Conservation (phyloP, 805 yeast species). For the Saturnispora gosingensis region DNA sequence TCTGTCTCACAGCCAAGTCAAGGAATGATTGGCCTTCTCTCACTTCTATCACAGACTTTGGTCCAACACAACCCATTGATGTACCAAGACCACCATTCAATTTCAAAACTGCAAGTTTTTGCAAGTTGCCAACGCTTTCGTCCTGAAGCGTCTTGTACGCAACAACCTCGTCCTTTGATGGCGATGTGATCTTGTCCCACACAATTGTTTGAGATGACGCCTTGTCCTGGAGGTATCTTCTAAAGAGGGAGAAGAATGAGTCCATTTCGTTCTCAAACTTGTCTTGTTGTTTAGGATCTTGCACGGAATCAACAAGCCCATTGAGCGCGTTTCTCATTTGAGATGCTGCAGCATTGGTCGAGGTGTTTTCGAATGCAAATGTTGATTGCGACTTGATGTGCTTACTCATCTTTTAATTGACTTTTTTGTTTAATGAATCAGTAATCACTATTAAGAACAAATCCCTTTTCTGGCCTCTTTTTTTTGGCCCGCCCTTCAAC, state of each 20-base stretch:
- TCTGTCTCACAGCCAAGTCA: slow-evolving; percentile 93
- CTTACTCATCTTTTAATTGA: slow-evolving; percentile 27
- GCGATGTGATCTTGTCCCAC: slow-evolving; percentile 95
- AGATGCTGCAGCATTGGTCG: slow-evolving; percentile 91
- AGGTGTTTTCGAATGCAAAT: slow-evolving; percentile 88
- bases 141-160: slow-evolving; percentile 50
- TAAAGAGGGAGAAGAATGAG: slow-evolving; percentile 83
- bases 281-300: slow-evolving; percentile 36
- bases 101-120: slow-evolving; percentile 89
- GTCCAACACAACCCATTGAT: slow-evolving; percentile 99
- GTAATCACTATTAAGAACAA: not conserved
- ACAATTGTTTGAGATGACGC: slow-evolving; percentile 77
- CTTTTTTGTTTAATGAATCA: not conserved
- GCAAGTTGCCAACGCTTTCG: slow-evolving; percentile 35
- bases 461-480: not conserved
- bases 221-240: slow-evolving; percentile 85
- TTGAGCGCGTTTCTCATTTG: slow-evolving; percentile 96
- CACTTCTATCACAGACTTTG: slow-evolving; percentile 95
- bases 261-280: slow-evolving; percentile 89
- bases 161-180: slow-evolving; percentile 81
- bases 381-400: slow-evolving; percentile 67
- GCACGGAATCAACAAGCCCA: slow-evolving; percentile 75
- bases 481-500: not conserved
- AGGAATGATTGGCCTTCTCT: slow-evolving; percentile 97
- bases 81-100: slow-evolving; percentile 98